Evolutionary conservation across 2,329 filamentous ascomycete genomes (phyloP), one percentile per base, ranked within the genome.

Genomic region (Trichoderma cornu-damae): DNA sequence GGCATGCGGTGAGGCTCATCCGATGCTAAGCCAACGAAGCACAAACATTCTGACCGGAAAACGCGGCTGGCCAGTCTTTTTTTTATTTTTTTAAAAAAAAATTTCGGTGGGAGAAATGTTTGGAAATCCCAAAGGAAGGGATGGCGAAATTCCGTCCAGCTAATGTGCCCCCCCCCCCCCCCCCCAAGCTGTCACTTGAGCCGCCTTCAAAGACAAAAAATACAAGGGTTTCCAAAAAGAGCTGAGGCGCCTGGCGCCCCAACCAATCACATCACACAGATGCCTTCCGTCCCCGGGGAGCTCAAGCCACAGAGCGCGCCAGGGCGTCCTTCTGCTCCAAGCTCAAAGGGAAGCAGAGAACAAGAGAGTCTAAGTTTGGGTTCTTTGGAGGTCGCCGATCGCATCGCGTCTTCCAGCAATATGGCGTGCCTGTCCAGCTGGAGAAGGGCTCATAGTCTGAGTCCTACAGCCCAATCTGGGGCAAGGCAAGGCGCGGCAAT

Each of bases 201-300:
- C 35, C 35, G 26, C 49, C 49, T 34, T 34, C n/a, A 30, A 32
- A 40, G 26, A 43, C 38, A 26, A 24, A 26, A 24, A 32, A 52
- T 52, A 22, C 28, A 38, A 44, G 42, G 22, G 34, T 37, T 52
- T 30, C 52, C 37, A n/a, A 26, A 44, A 43, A 28, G 28, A 57
- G 54, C 54, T 57, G 54, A 57, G 24, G 8, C 35, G 18, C 18
- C 28, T 37, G 20, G 11, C n/a, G 28, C 26, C 22, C 35, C 9
- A 4, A 2, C 57, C 57, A 59, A 59, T 59, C 50, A 59, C 12
- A 18, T 35, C 22, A 9, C 16, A 6, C 4, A 26, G 34, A 58
- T 6, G 24, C 48, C 26, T 52, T 14, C 35, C 32, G 14, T 47
- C 40, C 22, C 14, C 40, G 48, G 38, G 55, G 26, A 22, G 38